Evolutionary conservation across 139 green algal genomes (phyloP), one percentile per base, ranked within the genome.

Genomic region (Auxenochlorella protothecoides): DNA sequence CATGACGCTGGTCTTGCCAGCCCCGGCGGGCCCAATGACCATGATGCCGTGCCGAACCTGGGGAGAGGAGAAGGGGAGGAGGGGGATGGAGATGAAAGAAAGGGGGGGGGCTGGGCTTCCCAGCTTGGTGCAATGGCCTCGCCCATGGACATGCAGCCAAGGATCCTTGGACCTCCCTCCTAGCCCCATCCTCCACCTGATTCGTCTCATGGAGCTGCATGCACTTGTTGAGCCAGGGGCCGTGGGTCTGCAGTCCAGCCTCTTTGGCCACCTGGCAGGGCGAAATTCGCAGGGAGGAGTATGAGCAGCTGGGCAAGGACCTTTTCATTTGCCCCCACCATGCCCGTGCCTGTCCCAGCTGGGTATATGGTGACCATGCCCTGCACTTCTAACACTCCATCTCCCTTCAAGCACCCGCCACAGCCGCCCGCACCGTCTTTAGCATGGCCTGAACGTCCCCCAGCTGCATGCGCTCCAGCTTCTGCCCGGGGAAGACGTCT

Each of bases 171-270:
- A 44, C 27, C 27, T 44, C 27, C 27, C 27, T 44, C 27, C 27
- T 2, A 44, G 27, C 27, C 27, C 27, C 27, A 44, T 44, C 27
- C 27, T 44, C 27, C 57, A 62, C 57, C 61, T 66, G 67, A 80
- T 92, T 94, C 5, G 91, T 97, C 79, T 98, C 93, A 78, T 97
- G 96, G 76, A 98, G 84, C 86, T 98, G 90, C 64, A 97, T 91
- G 86, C 88, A 96, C 85, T 98, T 98, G 79, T 92, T 89, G 14
- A 97, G 73, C 91, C 91, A 98, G 15, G 81, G 81, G 9, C 75
- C 69, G 76, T 96, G 89, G 70, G 85, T 64, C 84, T 97, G 92
- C 68, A 91, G 75, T n/a, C 82, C 84, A 4, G 70, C 57, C 71
- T 89, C 80, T 27, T 70, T 57, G 6, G 83, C 72, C 10, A 88